phyloP scores from a whole-genome alignment of 345 rosid genomes.

The Eucalyptus melliodora region DNA sequence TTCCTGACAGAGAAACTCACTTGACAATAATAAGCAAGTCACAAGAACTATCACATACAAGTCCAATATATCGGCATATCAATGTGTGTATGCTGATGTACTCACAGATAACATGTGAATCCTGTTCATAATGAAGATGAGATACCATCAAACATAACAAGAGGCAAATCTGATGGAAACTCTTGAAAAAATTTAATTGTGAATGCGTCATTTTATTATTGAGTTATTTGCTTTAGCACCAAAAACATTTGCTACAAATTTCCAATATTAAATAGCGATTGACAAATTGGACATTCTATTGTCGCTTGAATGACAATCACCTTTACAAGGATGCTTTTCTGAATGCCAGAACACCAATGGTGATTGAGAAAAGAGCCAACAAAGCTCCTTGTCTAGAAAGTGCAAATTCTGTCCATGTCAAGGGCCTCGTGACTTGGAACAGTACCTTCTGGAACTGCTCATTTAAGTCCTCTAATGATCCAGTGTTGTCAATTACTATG shows the following conservation, averaged over 20 bases:
- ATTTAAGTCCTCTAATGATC: slow-evolving; percentile 53
- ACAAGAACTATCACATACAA: not conserved
- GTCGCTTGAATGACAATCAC: not conserved
- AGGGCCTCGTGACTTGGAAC: slow-evolving; percentile 41
- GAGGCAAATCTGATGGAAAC: not conserved
- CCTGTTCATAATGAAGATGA: not conserved
- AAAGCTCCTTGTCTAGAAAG: slow-evolving; percentile 76
- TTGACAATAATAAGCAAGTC: not conserved
- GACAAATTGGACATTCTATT: not conserved
- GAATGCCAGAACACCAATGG: slow-evolving; percentile 28
- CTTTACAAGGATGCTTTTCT: slow-evolving; percentile 7
- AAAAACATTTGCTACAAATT: not conserved
- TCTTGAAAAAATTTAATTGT: not conserved
- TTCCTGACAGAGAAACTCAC: not conserved
- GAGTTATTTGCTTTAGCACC: not conserved
- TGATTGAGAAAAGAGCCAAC: slow-evolving; percentile 26
- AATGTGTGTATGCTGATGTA: not conserved
- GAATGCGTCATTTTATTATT: not conserved
- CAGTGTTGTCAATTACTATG: slow-evolving; percentile 69
- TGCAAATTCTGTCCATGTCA: slow-evolving; percentile 78
- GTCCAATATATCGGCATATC: not conserved
- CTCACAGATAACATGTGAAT: not conserved
- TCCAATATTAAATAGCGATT: not conserved
- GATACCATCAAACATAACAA: not conserved
- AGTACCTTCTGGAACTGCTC: slow-evolving; percentile 43